Evolutionary conservation across 441 rosid species (phyloP).

Genomic region (Arabidopsis lyrata): DNA sequence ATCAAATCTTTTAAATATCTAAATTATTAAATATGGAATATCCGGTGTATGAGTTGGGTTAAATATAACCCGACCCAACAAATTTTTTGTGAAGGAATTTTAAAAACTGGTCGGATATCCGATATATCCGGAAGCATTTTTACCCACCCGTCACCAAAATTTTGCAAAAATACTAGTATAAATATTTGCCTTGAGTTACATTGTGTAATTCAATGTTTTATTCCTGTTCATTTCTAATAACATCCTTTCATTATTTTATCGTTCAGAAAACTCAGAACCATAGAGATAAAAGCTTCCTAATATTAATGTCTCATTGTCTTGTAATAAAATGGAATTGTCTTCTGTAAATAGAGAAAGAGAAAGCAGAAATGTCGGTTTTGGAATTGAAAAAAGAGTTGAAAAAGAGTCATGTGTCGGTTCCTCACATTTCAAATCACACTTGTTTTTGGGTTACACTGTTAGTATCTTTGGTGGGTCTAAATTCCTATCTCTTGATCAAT

Average conservation of each 20-base stretch:
- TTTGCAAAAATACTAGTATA: no score
- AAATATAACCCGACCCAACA: no score
- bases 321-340: constrained; percentile 20
- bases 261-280: neutral
- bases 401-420: constrained; percentile 30
- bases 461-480: constrained; percentile 5
- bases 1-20: no score
- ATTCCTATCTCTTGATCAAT: constrained; percentile 4
- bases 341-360: constrained; percentile 1
- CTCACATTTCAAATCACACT: neutral
- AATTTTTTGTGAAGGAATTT: no score
- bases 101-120: no score
- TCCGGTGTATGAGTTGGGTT: no score
- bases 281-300: neutral
- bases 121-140: no score
- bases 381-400: constrained; percentile 10
- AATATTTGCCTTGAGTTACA: neutral
- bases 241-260: neutral
- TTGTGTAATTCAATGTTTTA: neutral
- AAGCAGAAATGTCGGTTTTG: constrained; percentile 12
- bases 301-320: neutral
- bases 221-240: no score
- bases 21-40: no score
- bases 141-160: no score
- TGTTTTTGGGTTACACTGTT: constrained; percentile 28